A percentile compares a stretch with the other conserved stretches of the same genome.
phyloP scores from a whole-genome alignment of 1,139 yeast genomes.

The Magnusiomyces suaveolens region DNA sequence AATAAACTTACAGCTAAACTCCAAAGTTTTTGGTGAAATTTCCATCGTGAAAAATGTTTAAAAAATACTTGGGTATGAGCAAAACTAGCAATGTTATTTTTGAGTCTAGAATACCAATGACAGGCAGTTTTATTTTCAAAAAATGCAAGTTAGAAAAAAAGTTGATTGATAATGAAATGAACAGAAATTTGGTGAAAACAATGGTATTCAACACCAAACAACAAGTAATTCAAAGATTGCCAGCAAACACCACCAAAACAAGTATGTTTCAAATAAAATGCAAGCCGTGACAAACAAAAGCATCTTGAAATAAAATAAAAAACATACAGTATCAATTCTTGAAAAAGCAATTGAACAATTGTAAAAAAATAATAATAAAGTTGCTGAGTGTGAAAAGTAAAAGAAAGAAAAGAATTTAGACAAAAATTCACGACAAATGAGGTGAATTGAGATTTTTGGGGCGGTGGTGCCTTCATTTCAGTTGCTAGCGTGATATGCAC shows the following conservation, averaged over 20 bases:
- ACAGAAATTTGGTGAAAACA: too few relatives aligned
- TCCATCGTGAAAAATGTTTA: constrained; percentile 38
- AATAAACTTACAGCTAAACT: constrained; percentile 68
- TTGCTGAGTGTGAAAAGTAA: background rate
- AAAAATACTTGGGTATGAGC: constrained; percentile 1
- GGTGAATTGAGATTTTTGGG: background rate
- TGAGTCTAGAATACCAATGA: too few relatives aligned
- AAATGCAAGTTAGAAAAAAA: too few relatives aligned
- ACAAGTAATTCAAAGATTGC: too few relatives aligned
- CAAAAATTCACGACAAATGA: background rate
- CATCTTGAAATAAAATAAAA: too few relatives aligned
- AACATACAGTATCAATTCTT: too few relatives aligned
- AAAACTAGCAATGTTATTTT: background rate
- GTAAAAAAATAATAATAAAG: background rate
- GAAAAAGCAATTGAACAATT: background rate
- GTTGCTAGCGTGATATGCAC: background rate
- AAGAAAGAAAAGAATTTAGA: background rate
- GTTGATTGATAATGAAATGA: too few relatives aligned
- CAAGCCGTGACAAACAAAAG: too few relatives aligned
- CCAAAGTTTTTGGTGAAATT: constrained; percentile 50
- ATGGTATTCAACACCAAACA: too few relatives aligned
- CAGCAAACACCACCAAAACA: too few relatives aligned
- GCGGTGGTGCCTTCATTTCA: background rate
- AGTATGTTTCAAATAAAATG: too few relatives aligned
- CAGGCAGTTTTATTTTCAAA: too few relatives aligned